Evolutionary conservation across 163 green algal species (phyloP).

Genomic region (Chlamydomonas reinhardtii): DNA sequence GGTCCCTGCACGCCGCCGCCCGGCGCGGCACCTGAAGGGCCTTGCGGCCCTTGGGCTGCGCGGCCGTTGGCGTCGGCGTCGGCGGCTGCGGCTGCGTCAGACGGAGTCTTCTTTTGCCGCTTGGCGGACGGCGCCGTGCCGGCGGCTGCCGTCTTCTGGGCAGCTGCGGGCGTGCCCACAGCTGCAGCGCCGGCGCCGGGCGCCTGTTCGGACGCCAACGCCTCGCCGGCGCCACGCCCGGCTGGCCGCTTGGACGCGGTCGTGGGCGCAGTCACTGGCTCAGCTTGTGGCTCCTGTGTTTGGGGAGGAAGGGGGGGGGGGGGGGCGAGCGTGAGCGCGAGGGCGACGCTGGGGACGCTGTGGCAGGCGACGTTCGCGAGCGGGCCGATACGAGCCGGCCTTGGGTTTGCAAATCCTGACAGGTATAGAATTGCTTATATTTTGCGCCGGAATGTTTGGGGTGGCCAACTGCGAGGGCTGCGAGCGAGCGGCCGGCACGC

Average conservation of each 20-base stretch:
- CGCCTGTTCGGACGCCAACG: background rate
- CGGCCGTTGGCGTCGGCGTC: background rate
- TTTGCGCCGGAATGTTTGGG: too few relatives aligned
- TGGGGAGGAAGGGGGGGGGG: too few relatives aligned
- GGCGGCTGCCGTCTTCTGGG: background rate
- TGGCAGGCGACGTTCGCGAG: too few relatives aligned
- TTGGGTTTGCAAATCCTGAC: too few relatives aligned
- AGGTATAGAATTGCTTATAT: too few relatives aligned
- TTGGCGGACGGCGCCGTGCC: constrained; percentile 9
- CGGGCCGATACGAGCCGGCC: too few relatives aligned
- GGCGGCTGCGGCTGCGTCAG: background rate
- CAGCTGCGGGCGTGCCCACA: background rate
- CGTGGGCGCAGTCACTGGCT: background rate
- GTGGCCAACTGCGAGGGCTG: too few relatives aligned
- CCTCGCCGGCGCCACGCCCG: background rate
- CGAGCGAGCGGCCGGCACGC: too few relatives aligned
- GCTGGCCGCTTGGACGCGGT: background rate
- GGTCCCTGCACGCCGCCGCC: background rate
- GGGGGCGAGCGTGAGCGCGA: too few relatives aligned
- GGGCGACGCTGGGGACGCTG: too few relatives aligned
- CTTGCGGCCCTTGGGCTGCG: constrained; percentile 10
- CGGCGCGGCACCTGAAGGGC: constrained; percentile 23
- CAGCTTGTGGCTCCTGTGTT: background rate
- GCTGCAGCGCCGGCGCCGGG: background rate
- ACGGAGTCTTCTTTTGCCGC: background rate